Evolutionary conservation across 345 rosid genomes (phyloP).

Genomic region (Aquilaria sinensis): DNA sequence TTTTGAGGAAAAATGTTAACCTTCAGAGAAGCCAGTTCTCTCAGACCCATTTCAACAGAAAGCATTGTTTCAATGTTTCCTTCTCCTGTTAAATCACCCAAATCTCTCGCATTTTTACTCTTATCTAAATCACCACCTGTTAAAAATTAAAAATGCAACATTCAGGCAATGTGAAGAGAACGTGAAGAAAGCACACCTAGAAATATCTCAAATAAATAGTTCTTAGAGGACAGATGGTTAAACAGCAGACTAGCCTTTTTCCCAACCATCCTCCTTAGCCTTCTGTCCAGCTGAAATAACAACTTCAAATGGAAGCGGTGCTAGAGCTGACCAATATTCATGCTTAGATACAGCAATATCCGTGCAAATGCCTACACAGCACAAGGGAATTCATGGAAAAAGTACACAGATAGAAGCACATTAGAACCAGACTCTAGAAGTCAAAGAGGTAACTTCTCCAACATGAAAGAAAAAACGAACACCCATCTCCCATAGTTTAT

Average conservation of each 20-base stretch:
- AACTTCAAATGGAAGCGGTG: constrained; percentile 90
- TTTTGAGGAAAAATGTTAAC: constrained; percentile 24
- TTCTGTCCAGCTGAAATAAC: constrained; percentile 90
- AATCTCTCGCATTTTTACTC: constrained; percentile 45
- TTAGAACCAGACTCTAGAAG: neutral
- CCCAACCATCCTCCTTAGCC: constrained; percentile 64
- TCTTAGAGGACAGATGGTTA: neutral
- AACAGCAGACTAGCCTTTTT: constrained; percentile 41
- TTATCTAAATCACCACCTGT: constrained; percentile 39
- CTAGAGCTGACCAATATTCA: constrained; percentile 82
- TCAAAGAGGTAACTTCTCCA: neutral
- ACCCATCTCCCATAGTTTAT: neutral
- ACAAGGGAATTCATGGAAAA: neutral
- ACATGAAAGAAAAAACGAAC: neutral
- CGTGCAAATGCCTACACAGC: constrained; percentile 56
- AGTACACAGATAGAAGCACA: constrained; percentile 17
- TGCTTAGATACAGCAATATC: constrained; percentile 68
- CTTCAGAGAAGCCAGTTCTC: constrained; percentile 89
- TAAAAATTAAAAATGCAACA: neutral
- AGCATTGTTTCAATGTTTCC: constrained; percentile 99
- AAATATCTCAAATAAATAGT: too few species aligned
- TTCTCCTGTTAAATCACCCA: constrained; percentile 85
- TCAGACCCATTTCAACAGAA: constrained; percentile 95
- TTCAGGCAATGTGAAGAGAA: too few species aligned
- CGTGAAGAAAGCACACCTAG: too few species aligned